Evolutionary conservation across 2,329 filamentous ascomycete species (phyloP).

Genomic region (Knoxdaviesia proteae): DNA sequence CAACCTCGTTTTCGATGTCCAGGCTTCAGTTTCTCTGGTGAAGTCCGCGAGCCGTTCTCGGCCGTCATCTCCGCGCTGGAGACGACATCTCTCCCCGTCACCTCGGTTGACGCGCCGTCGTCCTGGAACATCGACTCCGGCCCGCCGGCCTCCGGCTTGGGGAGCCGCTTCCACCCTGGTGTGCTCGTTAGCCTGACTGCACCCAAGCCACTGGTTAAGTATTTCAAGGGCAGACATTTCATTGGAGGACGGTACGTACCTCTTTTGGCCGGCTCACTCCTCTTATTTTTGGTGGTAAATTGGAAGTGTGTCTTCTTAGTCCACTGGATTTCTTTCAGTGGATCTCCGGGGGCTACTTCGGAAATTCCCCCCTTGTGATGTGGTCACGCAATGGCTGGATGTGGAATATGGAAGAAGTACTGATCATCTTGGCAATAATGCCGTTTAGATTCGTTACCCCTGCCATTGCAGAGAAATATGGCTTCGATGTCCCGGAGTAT

Average conservation of each 20-base stretch:
- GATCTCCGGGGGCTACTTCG: no score
- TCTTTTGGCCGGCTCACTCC: no score
- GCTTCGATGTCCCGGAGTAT: conserved; percentile 64
- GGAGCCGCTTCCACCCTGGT: conserved; percentile 59
- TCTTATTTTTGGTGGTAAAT: no score
- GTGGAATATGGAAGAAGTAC: no score
- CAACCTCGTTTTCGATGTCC: not conserved
- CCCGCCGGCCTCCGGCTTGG: conserved; percentile 56
- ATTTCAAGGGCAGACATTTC: conserved; percentile 78
- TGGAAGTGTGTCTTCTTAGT: no score
- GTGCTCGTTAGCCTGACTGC: conserved; percentile 78
- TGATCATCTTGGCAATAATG: not conserved
- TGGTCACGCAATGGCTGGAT: no score
- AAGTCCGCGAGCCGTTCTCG: conserved; percentile 82
- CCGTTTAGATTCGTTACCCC: conserved; percentile 54
- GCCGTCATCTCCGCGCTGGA: conserved; percentile 60
- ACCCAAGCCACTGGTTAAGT: conserved; percentile 71
- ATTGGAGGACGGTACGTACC: conserved; percentile 54
- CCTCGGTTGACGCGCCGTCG: conserved; percentile 80
- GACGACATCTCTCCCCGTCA: conserved; percentile 52
- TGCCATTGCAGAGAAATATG: conserved; percentile 65
- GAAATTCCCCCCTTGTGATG: no score
- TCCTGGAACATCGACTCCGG: conserved; percentile 87
- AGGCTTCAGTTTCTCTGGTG: conserved; percentile 83
- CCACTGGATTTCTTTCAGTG: no score